A percentile compares a stretch with the other conserved stretches of the same genome.
Conservation (phyloP, 768 basidiomycete species). For the Phlebiopsis gigantea region DNA sequence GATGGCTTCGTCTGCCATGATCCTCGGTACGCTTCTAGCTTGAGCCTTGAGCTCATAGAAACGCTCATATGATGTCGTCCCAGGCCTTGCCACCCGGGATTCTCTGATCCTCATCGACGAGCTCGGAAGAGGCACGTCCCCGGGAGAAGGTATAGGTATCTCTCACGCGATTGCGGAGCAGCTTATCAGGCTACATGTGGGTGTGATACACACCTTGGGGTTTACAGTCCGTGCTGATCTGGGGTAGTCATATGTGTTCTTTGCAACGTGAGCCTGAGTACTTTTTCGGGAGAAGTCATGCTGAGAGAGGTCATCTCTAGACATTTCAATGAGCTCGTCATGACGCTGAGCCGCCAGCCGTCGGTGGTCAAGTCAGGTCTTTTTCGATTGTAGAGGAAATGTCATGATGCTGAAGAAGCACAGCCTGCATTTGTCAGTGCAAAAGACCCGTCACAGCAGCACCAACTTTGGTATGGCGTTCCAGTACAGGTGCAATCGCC, state of each 20-base stretch:
- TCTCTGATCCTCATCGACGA: constrained; percentile 90
- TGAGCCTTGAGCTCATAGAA: background rate
- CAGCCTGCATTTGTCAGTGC: constrained; percentile 80
- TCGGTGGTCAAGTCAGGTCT: constrained; percentile 69
- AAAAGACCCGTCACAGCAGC: constrained; percentile 48
- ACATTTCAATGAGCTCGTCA: constrained; percentile 77
- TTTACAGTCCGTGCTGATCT: background rate
- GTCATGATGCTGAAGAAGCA: background rate
- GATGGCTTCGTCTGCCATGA: constrained; percentile 91
- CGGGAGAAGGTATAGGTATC: constrained; percentile 76
- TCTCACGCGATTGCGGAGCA: constrained; percentile 80
- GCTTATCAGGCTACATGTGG: constrained; percentile 66
- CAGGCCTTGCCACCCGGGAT: constrained; percentile 64
- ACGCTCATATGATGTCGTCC: background rate
- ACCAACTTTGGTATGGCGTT: constrained; percentile 67
- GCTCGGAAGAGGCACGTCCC: constrained; percentile 87
- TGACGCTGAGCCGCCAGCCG: constrained; percentile 70
- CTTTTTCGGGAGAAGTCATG: background rate
- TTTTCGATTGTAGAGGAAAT: background rate
- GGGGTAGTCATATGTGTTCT: constrained; percentile 76
- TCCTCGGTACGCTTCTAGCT: constrained; percentile 48
- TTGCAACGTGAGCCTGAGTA: constrained; percentile 63
- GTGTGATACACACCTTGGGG: constrained; percentile 11
- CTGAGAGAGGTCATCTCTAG: constrained; percentile 28
- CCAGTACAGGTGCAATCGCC: constrained; percentile 61